These are phyloP conservation scores for Penicillium sp. DNA, from an alignment of 2,329 filamentous ascomycete genomes.

Conservation along the genomic window DNA sequence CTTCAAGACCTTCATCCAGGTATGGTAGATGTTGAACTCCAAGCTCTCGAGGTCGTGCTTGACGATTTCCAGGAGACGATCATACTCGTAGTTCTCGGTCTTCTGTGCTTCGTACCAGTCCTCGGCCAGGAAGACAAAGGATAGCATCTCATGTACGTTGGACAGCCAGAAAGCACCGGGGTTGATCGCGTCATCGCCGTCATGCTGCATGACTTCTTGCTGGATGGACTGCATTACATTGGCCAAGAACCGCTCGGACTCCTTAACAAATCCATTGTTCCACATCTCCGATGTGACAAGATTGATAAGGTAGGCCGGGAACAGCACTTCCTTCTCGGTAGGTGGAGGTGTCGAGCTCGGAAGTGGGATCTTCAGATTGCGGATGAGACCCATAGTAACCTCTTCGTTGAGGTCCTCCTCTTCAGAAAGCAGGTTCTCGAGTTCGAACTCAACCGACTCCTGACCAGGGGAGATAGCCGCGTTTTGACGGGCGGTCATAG, in stretches of 20 bases:
- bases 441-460: constrained; percentile 91
- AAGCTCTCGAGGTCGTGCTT: constrained; percentile 98
- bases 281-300: constrained; percentile 99
- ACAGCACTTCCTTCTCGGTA: constrained; percentile 96
- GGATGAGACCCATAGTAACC: constrained; percentile 91
- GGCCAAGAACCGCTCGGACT: constrained; percentile 95
- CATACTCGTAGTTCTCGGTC: constrained; percentile 98
- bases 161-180: constrained; percentile 98
- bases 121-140: constrained; percentile 96
- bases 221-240: constrained; percentile 99
- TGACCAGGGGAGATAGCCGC: constrained; percentile 74
- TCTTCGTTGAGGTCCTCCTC: constrained; percentile 96
- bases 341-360: constrained; percentile 83
- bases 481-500: constrained; percentile 59
- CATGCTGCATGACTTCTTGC: constrained; percentile 98
- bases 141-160: constrained; percentile 99
- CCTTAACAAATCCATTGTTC: constrained; percentile 99
- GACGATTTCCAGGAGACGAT: constrained; percentile 93
- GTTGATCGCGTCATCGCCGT: constrained; percentile 95
- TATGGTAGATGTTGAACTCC: constrained; percentile 99
- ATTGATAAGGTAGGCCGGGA: constrained; percentile 98
- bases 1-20: constrained; percentile 99
- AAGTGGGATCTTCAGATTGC: constrained; percentile 91
- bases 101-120: constrained; percentile 99
- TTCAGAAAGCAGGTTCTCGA: constrained; percentile 88